Percentiles rank a stretch among this genome's conserved stretches.
Evolutionary conservation across 2,329 filamentous ascomycete genomes (phyloP).

Genomic region (Tolypocladium album): DNA sequence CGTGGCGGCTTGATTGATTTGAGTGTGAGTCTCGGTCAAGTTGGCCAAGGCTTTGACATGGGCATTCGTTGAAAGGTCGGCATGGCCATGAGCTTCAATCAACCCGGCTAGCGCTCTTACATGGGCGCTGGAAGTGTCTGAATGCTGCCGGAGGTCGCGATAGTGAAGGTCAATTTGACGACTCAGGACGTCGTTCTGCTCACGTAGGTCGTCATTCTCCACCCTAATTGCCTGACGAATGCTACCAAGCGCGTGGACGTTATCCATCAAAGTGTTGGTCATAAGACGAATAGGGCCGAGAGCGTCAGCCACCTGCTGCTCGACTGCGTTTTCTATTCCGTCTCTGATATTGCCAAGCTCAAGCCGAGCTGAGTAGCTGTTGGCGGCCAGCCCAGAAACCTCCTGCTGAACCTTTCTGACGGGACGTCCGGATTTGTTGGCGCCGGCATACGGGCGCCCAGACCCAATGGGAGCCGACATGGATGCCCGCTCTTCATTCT

Average conservation of each 20-base stretch:
- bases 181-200: constrained; percentile 15
- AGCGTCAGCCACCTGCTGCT: constrained; percentile 19
- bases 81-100: constrained; percentile 8
- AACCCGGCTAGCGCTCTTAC: constrained; percentile 9
- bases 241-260: neutral
- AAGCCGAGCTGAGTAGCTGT: neutral
- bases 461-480: neutral
- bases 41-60: constrained; percentile 3
- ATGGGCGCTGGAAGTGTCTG: constrained; percentile 6
- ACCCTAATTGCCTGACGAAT: neutral
- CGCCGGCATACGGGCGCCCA: no score
- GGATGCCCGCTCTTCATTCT: neutral
- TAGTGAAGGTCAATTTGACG: constrained; percentile 16
- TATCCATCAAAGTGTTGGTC: constrained; percentile 7
- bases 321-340: constrained; percentile 18
- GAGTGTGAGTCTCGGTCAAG: neutral
- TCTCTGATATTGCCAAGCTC: constrained; percentile 4
- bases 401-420: neutral
- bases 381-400: neutral
- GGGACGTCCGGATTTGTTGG: neutral
- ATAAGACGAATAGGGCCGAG: constrained; percentile 18
- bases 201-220: constrained; percentile 8
- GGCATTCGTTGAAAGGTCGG: constrained; percentile 1
- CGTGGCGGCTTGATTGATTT: neutral
- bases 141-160: constrained; percentile 9